Conservation (phyloP, 208 protist species). For the Leishmania major region DNA sequence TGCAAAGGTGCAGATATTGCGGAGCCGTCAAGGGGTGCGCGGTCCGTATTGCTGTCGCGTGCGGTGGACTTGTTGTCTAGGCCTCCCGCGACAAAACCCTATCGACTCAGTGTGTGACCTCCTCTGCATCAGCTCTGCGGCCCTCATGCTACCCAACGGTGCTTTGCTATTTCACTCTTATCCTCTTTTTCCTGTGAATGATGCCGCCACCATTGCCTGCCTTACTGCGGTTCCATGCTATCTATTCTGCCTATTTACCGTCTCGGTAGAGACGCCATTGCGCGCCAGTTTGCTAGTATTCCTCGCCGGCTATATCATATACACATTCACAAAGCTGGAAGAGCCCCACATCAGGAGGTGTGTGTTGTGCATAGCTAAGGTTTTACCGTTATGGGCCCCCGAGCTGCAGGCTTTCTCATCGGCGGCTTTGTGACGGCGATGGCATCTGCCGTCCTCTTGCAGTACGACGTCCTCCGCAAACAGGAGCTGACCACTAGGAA, state of each 20-base stretch:
- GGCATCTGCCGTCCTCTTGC: slow-evolving; percentile 18
- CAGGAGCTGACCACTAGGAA: slow-evolving; percentile 28
- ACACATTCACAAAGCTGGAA: background rate
- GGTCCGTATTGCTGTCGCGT: background rate
- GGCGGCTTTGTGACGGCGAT: slow-evolving; percentile 24
- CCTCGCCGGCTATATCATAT: background rate
- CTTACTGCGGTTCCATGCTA: background rate
- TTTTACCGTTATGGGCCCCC: slow-evolving; percentile 17
- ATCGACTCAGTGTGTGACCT: background rate
- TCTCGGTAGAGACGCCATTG: background rate
- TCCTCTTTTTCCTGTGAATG: background rate
- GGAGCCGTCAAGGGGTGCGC: background rate
- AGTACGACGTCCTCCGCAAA: slow-evolving; percentile 35
- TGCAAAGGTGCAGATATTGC: background rate
- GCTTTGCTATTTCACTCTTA: background rate
- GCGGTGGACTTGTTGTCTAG: background rate
- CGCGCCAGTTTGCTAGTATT: background rate
- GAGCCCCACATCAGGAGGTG: background rate
- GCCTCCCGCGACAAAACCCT: background rate
- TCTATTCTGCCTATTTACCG: background rate
- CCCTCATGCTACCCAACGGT: background rate
- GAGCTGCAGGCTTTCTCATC: slow-evolving; percentile 25
- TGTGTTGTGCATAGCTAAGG: background rate
- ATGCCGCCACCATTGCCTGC: background rate
- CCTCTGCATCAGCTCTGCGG: background rate